These are phyloP conservation scores for Anthracocystis panici-leucophaei DNA, from an alignment of 1,284 basidiomycete species.

Conservation along the genomic window DNA sequence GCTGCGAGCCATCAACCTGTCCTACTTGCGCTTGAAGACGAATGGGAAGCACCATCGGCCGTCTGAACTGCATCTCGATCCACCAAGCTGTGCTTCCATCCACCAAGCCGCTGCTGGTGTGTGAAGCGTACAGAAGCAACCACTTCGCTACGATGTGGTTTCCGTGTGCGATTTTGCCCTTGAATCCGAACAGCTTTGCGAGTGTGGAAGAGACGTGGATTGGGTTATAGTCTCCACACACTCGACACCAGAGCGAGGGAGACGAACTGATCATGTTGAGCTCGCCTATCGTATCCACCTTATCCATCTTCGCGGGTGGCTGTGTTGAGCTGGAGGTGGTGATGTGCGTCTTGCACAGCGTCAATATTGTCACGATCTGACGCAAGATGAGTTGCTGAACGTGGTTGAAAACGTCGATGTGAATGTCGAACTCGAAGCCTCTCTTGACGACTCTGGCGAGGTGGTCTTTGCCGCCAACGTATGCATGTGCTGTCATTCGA, in stretches of 20 bases:
- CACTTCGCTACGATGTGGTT: conserved; percentile 25
- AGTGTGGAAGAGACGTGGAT: conserved; percentile 33
- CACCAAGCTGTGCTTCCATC: conserved; percentile 9
- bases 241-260: conserved; percentile 10
- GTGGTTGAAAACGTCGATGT: conserved; percentile 18
- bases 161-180: conserved; percentile 30
- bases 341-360: conserved; percentile 11
- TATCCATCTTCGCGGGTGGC: too few relatives aligned
- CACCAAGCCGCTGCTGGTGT: background rate
- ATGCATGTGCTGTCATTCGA: conserved; percentile 16
- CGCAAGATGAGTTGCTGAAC: conserved; percentile 1
- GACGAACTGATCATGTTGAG: conserved; percentile 7
- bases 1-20: background rate
- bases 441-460: conserved; percentile 14
- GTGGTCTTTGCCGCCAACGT: conserved; percentile 18
- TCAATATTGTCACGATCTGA: conserved; percentile 34
- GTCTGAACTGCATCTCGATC: conserved; percentile 20
- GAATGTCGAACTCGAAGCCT: conserved; percentile 34
- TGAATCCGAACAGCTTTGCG: conserved; percentile 26
- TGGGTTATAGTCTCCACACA: conserved; percentile 37
- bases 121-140: conserved; percentile 2
- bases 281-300: background rate
- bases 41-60: conserved; percentile 27
- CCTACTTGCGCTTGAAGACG: conserved; percentile 2
- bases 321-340: background rate